Conservation (phyloP, 148 eudicot genomes). For the Vaccinium macrocarpon region DNA sequence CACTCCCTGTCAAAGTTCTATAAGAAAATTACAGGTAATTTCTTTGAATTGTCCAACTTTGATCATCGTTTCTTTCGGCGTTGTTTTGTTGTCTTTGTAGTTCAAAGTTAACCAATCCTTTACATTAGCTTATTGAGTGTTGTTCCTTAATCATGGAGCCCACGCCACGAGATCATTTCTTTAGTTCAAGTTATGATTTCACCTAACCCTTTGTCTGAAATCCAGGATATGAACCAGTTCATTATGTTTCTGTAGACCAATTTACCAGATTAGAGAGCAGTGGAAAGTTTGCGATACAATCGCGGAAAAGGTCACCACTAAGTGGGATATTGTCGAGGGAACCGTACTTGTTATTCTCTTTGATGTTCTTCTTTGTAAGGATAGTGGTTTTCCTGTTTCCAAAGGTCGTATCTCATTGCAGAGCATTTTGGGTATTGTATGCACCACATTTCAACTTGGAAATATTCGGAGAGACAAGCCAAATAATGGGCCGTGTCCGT, state of each 20-base stretch:
- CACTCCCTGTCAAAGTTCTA: slow-evolving; percentile 39
- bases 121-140: background rate
- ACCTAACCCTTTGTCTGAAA: background rate
- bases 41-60: background rate
- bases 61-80: too few species aligned
- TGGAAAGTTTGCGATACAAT: slow-evolving; percentile 21
- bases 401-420: slow-evolving; percentile 26
- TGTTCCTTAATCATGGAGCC: background rate
- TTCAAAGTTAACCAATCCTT: background rate
- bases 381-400: slow-evolving; percentile 40
- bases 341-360: slow-evolving; percentile 48
- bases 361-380: slow-evolving; percentile 40
- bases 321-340: slow-evolving; percentile 42
- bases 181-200: slow-evolving; percentile 3
- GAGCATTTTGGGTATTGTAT: slow-evolving; percentile 44
- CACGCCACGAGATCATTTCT: background rate
- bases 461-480: slow-evolving; percentile 62
- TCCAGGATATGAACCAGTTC: slow-evolving; percentile 44
- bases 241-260: slow-evolving; percentile 21
- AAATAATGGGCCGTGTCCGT: slow-evolving; percentile 45
- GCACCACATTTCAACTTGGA: slow-evolving; percentile 49
- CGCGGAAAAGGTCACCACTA: slow-evolving; percentile 33
- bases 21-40: slow-evolving; percentile 48
- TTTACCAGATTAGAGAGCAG: slow-evolving; percentile 8
- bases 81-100: background rate